Conservation (phyloP, 192 early-diverging fungal genomes). For the Umbelopsis isabellina region DNA sequence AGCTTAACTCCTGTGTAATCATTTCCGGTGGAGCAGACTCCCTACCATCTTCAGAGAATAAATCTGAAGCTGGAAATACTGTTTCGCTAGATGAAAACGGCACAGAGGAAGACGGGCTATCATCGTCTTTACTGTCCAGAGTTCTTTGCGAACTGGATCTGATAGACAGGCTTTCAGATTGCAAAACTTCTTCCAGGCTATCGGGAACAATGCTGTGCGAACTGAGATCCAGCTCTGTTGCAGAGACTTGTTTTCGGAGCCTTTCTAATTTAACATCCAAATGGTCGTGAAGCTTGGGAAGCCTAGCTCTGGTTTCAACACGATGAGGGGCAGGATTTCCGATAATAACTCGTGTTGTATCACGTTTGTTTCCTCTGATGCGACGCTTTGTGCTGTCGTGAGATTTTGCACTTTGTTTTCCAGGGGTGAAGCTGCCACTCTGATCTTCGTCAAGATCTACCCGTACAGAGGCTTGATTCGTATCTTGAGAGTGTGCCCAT, state of each 20-base stretch:
- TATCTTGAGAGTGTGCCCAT: constrained; percentile 10
- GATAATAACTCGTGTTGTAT: background rate
- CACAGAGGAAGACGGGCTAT: background rate
- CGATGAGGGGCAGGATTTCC: background rate
- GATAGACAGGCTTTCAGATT: constrained; percentile 7
- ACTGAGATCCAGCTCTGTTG: constrained; percentile 8
- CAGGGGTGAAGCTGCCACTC: background rate
- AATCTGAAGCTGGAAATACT: background rate
- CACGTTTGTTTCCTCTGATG: constrained; percentile 5
- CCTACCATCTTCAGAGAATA: background rate
- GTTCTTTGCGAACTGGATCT: background rate
- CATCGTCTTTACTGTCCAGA: background rate
- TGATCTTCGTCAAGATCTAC: constrained; percentile 10
- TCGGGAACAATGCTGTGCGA: constrained; percentile 7
- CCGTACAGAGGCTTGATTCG: background rate
- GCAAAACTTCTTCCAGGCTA: constrained; percentile 10
- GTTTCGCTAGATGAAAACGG: background rate
- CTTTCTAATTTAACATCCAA: constrained; percentile 14
- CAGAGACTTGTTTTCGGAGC: background rate
- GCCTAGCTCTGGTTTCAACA: background rate
- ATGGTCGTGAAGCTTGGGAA: background rate
- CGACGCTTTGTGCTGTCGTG: background rate
- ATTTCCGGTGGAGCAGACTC: no score
- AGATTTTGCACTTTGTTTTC: background rate
- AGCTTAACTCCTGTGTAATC: no score